These are phyloP conservation scores for Arthroderma uncinatum DNA, from an alignment of 2,329 filamentous ascomycete species.

Conservation along the genomic window DNA sequence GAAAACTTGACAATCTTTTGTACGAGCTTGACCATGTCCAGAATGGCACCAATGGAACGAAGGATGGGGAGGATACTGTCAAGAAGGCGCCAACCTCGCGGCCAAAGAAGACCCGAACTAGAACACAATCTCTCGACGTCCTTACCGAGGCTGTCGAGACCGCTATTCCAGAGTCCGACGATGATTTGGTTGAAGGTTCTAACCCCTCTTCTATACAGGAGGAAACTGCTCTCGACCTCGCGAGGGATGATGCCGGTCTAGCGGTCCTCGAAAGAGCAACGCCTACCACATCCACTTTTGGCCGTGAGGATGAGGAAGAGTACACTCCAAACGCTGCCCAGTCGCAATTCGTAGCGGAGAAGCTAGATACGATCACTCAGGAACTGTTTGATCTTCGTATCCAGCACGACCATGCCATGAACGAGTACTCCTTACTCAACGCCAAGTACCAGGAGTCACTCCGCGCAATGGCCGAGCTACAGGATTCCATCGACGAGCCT, in stretches of 20 bases:
- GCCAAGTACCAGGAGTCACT: slow-evolving; percentile 86
- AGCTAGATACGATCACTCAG: slow-evolving; percentile 80
- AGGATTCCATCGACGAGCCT: slow-evolving; percentile 67
- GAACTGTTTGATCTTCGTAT: slow-evolving; percentile 83
- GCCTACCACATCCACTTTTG: slow-evolving; percentile 6
- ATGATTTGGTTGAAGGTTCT: slow-evolving; percentile 28
- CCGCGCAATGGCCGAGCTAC: slow-evolving; percentile 64
- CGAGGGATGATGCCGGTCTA: slow-evolving; percentile 25
- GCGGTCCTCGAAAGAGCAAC: slow-evolving; percentile 28
- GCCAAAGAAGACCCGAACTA: slow-evolving; percentile 19
- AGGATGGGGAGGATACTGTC: slow-evolving; percentile 18
- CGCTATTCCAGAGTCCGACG: slow-evolving; percentile 37
- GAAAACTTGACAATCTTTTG: slow-evolving; percentile 84
- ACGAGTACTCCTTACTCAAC: slow-evolving; percentile 69
- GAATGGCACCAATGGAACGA: slow-evolving; percentile 38
- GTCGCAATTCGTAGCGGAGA: slow-evolving; percentile 76
- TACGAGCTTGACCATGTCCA: slow-evolving; percentile 75
- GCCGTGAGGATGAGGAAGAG: slow-evolving; percentile 22
- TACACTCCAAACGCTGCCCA: slow-evolving; percentile 61
- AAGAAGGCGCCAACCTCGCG: slow-evolving; percentile 14
- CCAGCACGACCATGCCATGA: slow-evolving; percentile 75
- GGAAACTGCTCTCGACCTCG: slow-evolving; percentile 4
- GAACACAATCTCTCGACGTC: slow-evolving; percentile 31
- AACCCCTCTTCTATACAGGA: slow-evolving; percentile 15
- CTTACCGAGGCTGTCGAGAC: slow-evolving; percentile 36